A percentile compares a stretch with the other conserved stretches of the same genome.
Conservation (phyloP, 2,329 filamentous ascomycete genomes). For the Stagonosporopsis tanaceti region DNA sequence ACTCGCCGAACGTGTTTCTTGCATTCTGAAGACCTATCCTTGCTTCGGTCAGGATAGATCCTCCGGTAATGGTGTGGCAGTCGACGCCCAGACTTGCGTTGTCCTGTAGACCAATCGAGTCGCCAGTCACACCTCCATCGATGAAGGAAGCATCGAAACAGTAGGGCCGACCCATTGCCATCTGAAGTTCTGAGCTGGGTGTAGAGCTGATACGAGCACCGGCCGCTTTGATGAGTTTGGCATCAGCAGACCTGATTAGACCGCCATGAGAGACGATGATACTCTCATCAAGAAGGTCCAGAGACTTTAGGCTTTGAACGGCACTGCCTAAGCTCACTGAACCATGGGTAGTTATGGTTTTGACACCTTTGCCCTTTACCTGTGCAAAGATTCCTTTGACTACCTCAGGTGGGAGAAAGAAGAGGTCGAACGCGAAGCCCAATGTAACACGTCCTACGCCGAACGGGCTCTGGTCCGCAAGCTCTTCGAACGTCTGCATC, state of each 20-base stretch:
- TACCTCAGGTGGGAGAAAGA: conserved; percentile 50
- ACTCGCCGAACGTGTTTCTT: conserved; percentile 53
- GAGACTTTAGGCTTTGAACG: conserved; percentile 36
- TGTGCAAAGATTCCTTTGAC: conserved; percentile 50
- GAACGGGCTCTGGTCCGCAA: conserved; percentile 41
- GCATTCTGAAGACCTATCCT: conserved; percentile 61
- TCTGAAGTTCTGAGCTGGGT: conserved; percentile 61
- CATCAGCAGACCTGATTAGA: conserved; percentile 45
- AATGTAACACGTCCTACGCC: conserved; percentile 49
- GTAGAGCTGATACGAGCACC: conserved; percentile 55
- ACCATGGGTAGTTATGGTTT: conserved; percentile 55
- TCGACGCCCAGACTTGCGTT: conserved; percentile 63
- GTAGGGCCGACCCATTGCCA: conserved; percentile 52
- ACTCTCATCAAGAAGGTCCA: conserved; percentile 53
- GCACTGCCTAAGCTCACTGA: conserved; percentile 18
- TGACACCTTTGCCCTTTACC: conserved; percentile 48
- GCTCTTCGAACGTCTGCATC: conserved; percentile 47
- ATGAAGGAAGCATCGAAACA: conserved; percentile 43
- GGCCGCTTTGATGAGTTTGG: conserved; percentile 44
- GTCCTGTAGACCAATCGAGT: conserved; percentile 32
- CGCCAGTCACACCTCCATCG: conserved; percentile 23
- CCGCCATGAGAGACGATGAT: conserved; percentile 55
- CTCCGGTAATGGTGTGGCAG: conserved; percentile 61
- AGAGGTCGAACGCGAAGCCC: conserved; percentile 56
- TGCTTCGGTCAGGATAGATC: conserved; percentile 57